Base-by-base conservation (phyloP, 106 monocot species). In the Gastrodia elata region DNA sequence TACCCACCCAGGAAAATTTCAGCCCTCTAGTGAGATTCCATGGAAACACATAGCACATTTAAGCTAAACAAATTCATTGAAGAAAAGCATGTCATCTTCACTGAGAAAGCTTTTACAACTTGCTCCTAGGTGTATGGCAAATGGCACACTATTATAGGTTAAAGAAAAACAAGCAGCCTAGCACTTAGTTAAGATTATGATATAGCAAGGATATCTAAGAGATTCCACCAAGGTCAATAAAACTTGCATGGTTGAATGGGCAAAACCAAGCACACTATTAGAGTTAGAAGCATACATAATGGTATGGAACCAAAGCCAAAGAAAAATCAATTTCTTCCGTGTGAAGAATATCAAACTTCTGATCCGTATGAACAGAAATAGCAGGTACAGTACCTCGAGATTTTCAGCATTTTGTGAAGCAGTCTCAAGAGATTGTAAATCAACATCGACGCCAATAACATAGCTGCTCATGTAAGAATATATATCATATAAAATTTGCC, bases 361-460 rank as follows among this genome's bases (percentile, higher is more conserved):
- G 30, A 68, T n/a, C 68, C 4, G 24, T n/a, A n/a, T n/a, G n/a
- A n/a, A n/a, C n/a, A n/a, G 25, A 46, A 57, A 49, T 14, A 27
- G 24, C 25, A 8, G 39, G 70, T 7, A 70, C 24, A 64, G 41
- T 89, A 99, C 98, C 98, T 99, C 91, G 58, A 91, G 61, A 39
- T 93, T 85, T 73, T 77, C 89, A 80, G 88, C 97, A 93, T 93
- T 96, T 56, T 68, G 39, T 49, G 81, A 77, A 64, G 97, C 91
- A 75, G 84, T 83, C 77, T 88, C 91, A 73, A 98, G 86, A 49
- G 91, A 82, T 49, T 88, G 74, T 56, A 84, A 73, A 75, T 96
- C 96, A 78, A 92, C 72, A 37, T 96, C 96, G 20, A 96, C 42
- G 10, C 92, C 90, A 72, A 96, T 64, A 16, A 92, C 89, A 81